phyloP scores from a whole-genome alignment of 2,329 filamentous ascomycete genomes.

The Talaromyces marneffei region DNA sequence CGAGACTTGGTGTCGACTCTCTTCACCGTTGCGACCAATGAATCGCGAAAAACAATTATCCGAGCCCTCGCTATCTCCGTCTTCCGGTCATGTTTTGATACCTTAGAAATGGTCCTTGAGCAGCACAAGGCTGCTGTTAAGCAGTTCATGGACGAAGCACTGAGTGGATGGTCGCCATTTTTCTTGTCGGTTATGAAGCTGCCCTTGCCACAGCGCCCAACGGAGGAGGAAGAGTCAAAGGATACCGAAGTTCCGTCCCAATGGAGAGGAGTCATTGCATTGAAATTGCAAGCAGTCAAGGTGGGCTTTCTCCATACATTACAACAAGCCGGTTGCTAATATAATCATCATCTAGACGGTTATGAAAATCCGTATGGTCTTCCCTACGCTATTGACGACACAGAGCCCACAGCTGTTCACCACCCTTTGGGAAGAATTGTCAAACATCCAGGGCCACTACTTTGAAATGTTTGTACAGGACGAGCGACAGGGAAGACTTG shows the following conservation, averaged over 20 bases:
- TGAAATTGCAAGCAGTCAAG: constrained; percentile 91
- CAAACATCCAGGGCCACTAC: constrained; percentile 65
- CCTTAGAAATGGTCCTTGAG: constrained; percentile 93
- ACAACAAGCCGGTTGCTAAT: constrained; percentile 8
- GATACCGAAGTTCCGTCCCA: constrained; percentile 52
- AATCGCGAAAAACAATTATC: constrained; percentile 66
- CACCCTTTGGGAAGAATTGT: constrained; percentile 83
- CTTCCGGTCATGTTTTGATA: constrained; percentile 87
- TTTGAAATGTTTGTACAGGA: constrained; percentile 78
- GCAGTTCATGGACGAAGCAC: constrained; percentile 78
- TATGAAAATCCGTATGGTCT: constrained; percentile 79
- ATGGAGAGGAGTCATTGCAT: constrained; percentile 75
- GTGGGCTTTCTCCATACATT: constrained; percentile 30
- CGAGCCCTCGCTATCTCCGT: constrained; percentile 83
- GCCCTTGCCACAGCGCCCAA: constrained; percentile 58
- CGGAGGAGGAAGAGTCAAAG: constrained; percentile 53
- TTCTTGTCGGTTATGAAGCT: constrained; percentile 74
- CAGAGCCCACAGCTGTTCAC: constrained; percentile 80
- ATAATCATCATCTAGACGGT: constrained; percentile 56
- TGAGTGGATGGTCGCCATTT: constrained; percentile 82
- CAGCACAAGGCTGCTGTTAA: constrained; percentile 83
- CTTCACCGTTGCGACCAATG: constrained; percentile 73
- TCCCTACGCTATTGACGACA: constrained; percentile 72
- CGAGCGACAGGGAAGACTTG: constrained; percentile 78
- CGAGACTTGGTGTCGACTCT: constrained; percentile 77